These are phyloP conservation scores for Pascua guehoae DNA, from an alignment of 1,284 basidiomycete genomes.

Conservation along the genomic window DNA sequence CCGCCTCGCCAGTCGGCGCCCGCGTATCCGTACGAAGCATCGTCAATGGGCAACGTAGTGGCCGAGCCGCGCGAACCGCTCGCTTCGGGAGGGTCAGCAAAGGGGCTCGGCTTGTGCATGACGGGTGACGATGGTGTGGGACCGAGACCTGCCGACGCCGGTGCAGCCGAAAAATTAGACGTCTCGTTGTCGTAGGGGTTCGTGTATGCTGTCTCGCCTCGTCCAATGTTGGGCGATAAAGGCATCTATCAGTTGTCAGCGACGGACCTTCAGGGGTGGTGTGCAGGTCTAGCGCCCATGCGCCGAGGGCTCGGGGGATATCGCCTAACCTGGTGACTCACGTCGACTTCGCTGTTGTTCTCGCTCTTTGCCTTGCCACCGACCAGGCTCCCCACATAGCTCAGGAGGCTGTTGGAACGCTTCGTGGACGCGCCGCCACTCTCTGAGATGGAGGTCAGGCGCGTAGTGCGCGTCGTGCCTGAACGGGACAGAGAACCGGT, in stretches of 20 bases:
- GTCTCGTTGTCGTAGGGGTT: conserved; percentile 33
- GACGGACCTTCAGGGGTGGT: no score
- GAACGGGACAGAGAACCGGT: no score
- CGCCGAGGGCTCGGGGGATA: no score
- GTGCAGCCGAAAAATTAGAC: conserved; percentile 14
- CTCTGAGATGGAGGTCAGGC: no score
- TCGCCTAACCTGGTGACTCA: conserved; percentile 12
- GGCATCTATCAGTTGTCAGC: no score
- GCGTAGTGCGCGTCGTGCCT: no score
- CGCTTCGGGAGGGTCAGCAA: conserved; percentile 24
- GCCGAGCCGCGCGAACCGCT: conserved; percentile 1
- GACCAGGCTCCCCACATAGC: conserved; percentile 23
- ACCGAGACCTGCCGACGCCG: conserved; percentile 1
- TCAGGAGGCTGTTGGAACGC: conserved; percentile 20
- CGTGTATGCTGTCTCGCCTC: conserved; percentile 7
- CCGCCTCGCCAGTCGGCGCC: conserved; percentile 35
- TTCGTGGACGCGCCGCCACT: no score
- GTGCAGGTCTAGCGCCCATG: no score
- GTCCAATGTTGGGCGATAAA: no score
- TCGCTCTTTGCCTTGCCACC: conserved; percentile 16
- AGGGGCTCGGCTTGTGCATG: conserved; percentile 23
- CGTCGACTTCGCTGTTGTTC: conserved; percentile 13
- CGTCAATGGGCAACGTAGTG: conserved; percentile 13
- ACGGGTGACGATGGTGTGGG: conserved; percentile 1
- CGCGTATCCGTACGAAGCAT: conserved; percentile 22